Base-by-base conservation (phyloP, 441 rosid genomes). In the Manihot esculenta region DNA sequence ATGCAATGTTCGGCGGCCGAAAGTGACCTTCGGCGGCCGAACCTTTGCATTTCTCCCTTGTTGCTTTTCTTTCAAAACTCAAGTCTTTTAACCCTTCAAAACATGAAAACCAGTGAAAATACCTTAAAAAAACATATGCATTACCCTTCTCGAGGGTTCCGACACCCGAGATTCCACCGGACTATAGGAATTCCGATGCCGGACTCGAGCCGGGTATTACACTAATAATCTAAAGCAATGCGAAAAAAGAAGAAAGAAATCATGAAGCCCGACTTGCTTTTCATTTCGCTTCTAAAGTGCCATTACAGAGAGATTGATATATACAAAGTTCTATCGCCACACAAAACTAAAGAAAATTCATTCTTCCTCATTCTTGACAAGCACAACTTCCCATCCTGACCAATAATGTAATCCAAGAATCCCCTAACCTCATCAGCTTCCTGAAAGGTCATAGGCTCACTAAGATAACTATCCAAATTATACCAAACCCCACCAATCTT, bases 401-500 rank as follows among this genome's bases (percentile, higher is more conserved):
- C 61, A 50, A 86, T 74, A 35, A 71, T 76, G 30, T 60, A 82
- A 81, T 88, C 91, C 89, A 91, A 83, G 75, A 86, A 85, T 1
- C 59, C 82, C 76, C 68, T 75, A 58, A 91, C 83, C 73, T 86
- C 82, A 66, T 75, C 82, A 24, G 67, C 70, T 76, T 80, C 64
- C n/a, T 79, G 70, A 56, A 92, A 89, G 30, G 66, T 7, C 14
- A 50, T 41, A 47, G 95, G 92, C 45, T 76, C 61, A 41, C 42
- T 6, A 20, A 92, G 93, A 80, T 95, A 94, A 81, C 98, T 95
- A 62, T 89, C 96, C 84, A 93, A 80, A 69, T 91, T 90, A 82
- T 89, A 92, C 97, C 97, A 92, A 64, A 86, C 74, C 64, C 90
- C n/a, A n/a, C n/a, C n/a, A n/a, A n/a, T n/a, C n/a, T n/a, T n/a